These are phyloP conservation scores for Thalassiosira exigua DNA, from an alignment of 352 stramenopile species.

Conservation along the genomic window DNA sequence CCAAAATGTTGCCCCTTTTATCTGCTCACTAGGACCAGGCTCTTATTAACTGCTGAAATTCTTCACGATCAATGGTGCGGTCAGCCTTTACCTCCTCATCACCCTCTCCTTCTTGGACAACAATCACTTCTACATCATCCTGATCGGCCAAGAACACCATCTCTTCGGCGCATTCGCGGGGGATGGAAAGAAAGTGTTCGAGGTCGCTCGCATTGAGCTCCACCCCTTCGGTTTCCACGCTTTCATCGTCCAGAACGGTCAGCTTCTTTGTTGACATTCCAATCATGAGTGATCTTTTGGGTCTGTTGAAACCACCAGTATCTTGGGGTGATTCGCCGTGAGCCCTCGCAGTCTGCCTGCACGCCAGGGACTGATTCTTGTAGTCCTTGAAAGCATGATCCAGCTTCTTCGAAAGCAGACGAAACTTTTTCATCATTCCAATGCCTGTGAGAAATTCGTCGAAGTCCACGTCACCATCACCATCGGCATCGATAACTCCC, in stretches of 20 bases:
- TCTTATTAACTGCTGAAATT: conserved; percentile 19
- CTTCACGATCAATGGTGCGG: conserved; percentile 11
- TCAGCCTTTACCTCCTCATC: background rate
- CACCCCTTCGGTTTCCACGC: background rate
- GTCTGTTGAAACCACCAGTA: background rate
- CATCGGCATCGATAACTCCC: conserved; percentile 16
- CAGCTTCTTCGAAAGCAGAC: conserved; percentile 14
- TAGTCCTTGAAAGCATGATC: conserved; percentile 6
- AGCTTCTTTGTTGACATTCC: background rate
- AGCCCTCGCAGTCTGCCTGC: background rate
- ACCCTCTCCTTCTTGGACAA: background rate
- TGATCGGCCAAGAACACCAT: conserved; percentile 22
- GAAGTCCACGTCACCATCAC: conserved; percentile 16
- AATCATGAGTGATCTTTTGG: background rate
- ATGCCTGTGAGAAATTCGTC: conserved; percentile 17
- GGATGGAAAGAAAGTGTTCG: conserved; percentile 6
- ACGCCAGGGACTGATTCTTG: background rate
- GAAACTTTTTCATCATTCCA: conserved; percentile 19
- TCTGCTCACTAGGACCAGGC: conserved; percentile 9
- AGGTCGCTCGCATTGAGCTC: conserved; percentile 17
- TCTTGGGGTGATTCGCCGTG: background rate
- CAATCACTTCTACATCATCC: conserved; percentile 9
- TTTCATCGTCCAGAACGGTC: background rate
- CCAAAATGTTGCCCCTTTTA: background rate
- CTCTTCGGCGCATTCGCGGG: conserved; percentile 5